Base-by-base conservation (phyloP, 345 rosid genomes). In the Heritiera fomes region DNA sequence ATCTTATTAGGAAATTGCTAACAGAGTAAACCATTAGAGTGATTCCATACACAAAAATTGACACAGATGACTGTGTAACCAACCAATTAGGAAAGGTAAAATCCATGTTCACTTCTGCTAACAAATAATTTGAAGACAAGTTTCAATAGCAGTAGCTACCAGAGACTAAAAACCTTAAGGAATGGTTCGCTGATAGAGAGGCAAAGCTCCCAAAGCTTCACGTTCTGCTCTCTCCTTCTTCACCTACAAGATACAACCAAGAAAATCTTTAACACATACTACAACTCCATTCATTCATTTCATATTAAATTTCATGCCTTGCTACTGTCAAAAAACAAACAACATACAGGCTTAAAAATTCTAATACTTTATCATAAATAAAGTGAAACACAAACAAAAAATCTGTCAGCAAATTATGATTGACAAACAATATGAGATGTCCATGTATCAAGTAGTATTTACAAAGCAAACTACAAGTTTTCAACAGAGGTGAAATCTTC, bases 181-280 rank as follows among this genome's bases (percentile, higher is more conserved):
- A 76, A 94, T 59, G 2, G 95, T 86, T 80, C 97, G 97, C 85
- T 94, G 93, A 72, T 91, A 94, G 67, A 94, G 89, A 59, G 98
- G 99, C 85, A 92, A 80, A 76, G 99, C 98, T 78, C 95, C 99
- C 86, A 96, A 85, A 74, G 97, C 92, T 77, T 91, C 94, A 30
- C 98, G 95, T 78, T 94, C 98, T 55, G 87, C 90, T 0, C 80
- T 85, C 86, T 96, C 99, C 84, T 78, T 90, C 85, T 94, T 86
- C 77, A 94, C 99, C 99, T 94, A 85, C 85, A 84, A 73, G 53
- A 80, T 52, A 76, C 55, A 64, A 52, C 12, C 62, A 47, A 71
- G n/a, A 41, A 45, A 7, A 20, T 20, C 38, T 49, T 49, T 56
- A 75, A 41, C 34, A 63, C 14, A 55, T 7, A 17, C 60, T 41